Evolutionary conservation across 2,329 filamentous ascomycete species (phyloP).

Genomic region (Balansia obtecta): DNA sequence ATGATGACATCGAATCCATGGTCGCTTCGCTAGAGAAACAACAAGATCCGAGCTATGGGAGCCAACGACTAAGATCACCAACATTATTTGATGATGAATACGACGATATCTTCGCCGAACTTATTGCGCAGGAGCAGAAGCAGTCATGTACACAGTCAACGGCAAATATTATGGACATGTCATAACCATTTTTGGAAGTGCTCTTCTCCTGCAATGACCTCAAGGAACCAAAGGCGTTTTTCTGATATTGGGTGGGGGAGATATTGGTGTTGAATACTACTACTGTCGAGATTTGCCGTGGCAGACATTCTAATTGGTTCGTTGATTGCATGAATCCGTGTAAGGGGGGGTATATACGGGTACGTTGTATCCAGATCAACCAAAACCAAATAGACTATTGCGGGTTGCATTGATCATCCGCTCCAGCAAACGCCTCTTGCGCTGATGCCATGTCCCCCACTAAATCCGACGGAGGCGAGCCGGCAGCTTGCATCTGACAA

Average conservation of each 20-base stretch:
- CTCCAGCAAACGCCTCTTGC: conserved; percentile 53
- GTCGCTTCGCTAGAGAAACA: conserved; percentile 32
- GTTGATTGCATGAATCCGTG: conserved; percentile 2
- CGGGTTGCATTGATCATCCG: conserved; percentile 50
- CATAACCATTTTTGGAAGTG: conserved; percentile 1
- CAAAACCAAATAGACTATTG: conserved; percentile 31
- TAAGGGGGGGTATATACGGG: conserved; percentile 14
- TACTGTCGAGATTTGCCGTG: background rate
- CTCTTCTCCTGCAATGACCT: background rate
- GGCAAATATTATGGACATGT: conserved; percentile 34
- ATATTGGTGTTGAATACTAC: background rate
- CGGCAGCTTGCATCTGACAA: conserved; percentile 84
- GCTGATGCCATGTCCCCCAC: conserved; percentile 81
- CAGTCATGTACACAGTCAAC: conserved; percentile 9
- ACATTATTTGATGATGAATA: conserved; percentile 45
- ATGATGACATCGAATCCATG: conserved; percentile 45
- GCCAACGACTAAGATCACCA: conserved; percentile 20
- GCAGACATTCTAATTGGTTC: conserved; percentile 1
- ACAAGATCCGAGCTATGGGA: conserved; percentile 8
- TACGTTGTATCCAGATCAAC: conserved; percentile 11
- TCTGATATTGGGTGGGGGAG: background rate
- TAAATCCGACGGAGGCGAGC: conserved; percentile 79
- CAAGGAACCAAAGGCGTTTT: conserved; percentile 8
- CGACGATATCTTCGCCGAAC: conserved; percentile 43
- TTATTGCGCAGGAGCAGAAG: conserved; percentile 19